Evolutionary conservation across 1,284 basidiomycete genomes (phyloP).

Genomic region (Athelia sp.): DNA sequence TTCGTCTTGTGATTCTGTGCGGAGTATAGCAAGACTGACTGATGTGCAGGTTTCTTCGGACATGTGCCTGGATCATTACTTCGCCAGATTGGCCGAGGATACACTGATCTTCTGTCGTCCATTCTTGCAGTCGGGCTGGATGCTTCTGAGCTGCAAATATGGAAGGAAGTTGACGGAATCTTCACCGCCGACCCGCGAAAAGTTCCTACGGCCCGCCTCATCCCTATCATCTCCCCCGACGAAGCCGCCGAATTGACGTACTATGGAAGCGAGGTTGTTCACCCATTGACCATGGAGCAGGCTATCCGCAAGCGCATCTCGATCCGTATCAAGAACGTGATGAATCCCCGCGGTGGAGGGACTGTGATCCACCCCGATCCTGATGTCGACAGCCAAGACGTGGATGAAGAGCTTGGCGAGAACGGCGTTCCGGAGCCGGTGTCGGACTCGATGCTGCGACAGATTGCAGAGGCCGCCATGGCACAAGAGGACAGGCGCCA

Average conservation of each 20-base stretch:
- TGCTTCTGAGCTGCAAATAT: constrained; percentile 93
- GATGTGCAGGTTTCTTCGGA: constrained; percentile 81
- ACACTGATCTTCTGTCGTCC: constrained; percentile 93
- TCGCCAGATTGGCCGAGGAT: constrained; percentile 91
- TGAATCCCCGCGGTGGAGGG: constrained; percentile 85
- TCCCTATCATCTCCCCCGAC: constrained; percentile 93
- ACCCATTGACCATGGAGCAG: constrained; percentile 99
- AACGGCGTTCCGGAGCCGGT: constrained; percentile 24
- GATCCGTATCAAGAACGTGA: constrained; percentile 98
- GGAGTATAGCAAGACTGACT: background rate
- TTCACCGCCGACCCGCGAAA: constrained; percentile 99
- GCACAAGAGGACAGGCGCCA: constrained; percentile 29
- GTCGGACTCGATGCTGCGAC: constrained; percentile 9
- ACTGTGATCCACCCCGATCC: constrained; percentile 93
- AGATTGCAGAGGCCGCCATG: constrained; percentile 3
- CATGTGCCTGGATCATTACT: constrained; percentile 93
- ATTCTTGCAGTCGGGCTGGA: constrained; percentile 87
- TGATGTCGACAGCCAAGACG: constrained; percentile 37
- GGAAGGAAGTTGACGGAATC: constrained; percentile 99
- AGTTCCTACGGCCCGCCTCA: constrained; percentile 89
- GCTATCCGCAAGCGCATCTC: constrained; percentile 91
- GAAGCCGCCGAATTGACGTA: constrained; percentile 98
- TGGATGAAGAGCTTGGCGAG: constrained; percentile 10
- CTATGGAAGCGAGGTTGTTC: constrained; percentile 97
- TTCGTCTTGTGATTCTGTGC: constrained; percentile 18